Base-by-base conservation (phyloP, 495 filamentous ascomycete species). In the Cairneyella variabilis region DNA sequence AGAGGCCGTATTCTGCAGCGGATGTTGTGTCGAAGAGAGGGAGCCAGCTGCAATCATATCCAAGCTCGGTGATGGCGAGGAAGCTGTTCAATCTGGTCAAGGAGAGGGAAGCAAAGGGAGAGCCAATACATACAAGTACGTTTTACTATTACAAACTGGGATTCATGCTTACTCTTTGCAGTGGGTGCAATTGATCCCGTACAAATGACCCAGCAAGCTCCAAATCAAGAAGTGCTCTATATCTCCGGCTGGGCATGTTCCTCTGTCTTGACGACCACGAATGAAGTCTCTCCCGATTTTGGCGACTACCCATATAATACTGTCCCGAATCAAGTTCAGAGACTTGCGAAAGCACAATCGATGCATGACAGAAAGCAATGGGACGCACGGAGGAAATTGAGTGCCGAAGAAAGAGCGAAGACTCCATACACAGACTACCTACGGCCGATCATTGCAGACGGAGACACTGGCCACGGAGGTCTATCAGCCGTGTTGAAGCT, bases 271-370 rank as follows among this genome's bases (percentile, higher is more conserved):
- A 97, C 95, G 0, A 85, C 81, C 1, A 97, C 93, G 20, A 97
- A 98, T 71, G 93, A 98, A 67, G 93, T 98, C 3, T 95, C 89
- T 1, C 85, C 93, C 5, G 93, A 98, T 66, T 95, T 98, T 65
- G 93, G 93, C 54, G 93, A 98, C 66, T 98, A 98, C 69, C 93
- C 93, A 2, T 98, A 98, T 70, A 96, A 97, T 65, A 98, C 93
- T 0, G 93, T 98, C 3, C 93, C 93, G 14, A 98, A 97, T 69
- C 93, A 98, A 69, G 93, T 98, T 9, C 89, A 98, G 71, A 79
- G 93, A 53, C 69, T 98, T 51, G 89, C 92, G 73, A 97, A 97
- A 71, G 95, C 93, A 4, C 93, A 98, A 68, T 88, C 90, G 48
- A 80, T 97, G 74, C 93, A 98, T 65, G 93, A 98, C 68, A 84